Percentiles rank a stretch among this genome's conserved stretches.
Evolutionary conservation across 805 yeast genomes (phyloP).

Genomic region (Kregervanrija delftensis): DNA sequence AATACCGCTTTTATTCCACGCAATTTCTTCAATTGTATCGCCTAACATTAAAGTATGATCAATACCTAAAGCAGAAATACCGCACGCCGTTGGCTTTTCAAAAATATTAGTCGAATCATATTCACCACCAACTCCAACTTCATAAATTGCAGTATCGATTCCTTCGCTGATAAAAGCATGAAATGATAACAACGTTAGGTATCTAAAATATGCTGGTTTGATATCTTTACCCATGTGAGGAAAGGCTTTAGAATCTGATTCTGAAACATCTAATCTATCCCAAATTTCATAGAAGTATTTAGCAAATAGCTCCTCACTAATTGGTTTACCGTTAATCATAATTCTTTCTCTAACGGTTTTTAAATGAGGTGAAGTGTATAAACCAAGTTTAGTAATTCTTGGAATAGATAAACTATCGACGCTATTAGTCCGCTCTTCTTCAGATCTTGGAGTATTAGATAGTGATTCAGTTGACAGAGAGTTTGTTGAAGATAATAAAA

Average conservation of each 20-base stretch:
- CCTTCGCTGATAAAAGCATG: conserved; percentile 85
- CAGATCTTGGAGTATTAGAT: neutral
- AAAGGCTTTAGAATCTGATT: conserved; percentile 48
- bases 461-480: neutral
- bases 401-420: conserved; percentile 1
- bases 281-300: conserved; percentile 91
- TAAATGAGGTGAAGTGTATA: conserved; percentile 95
- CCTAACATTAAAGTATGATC: conserved; percentile 91
- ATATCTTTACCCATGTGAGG: conserved; percentile 69
- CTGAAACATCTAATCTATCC: conserved; percentile 57
- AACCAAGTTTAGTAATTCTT: conserved; percentile 60
- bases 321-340: conserved; percentile 79
- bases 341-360: conserved; percentile 90
- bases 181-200: conserved; percentile 80
- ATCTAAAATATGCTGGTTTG: conserved; percentile 92
- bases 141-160: conserved; percentile 91
- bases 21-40: conserved; percentile 76
- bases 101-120: conserved; percentile 93
- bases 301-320: conserved; percentile 73
- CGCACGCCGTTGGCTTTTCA: conserved; percentile 73
- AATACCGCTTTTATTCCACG: conserved; percentile 96
- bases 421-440: neutral
- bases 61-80: conserved; percentile 79
- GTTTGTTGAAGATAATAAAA: conserved; percentile 1
- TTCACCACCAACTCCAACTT: conserved; percentile 98